Conservation (phyloP, 2,329 filamentous ascomycete species). For the Pseudocercospora fijiensis region DNA sequence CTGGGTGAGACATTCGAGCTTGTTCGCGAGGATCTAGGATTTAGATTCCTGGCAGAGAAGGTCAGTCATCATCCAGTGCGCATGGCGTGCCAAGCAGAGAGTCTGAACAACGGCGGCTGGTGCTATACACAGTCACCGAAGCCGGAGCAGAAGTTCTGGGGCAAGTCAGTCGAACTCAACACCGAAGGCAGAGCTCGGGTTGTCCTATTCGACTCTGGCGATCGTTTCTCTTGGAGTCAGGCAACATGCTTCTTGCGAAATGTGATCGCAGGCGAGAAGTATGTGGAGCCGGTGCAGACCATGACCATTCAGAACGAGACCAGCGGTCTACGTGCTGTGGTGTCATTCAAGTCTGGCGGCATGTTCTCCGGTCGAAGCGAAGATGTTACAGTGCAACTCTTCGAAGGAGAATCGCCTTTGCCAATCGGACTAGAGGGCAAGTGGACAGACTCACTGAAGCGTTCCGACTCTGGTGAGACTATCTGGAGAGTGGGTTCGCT, state of each 20-base stretch:
- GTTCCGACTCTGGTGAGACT: constrained; percentile 62
- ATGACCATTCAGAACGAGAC: constrained; percentile 85
- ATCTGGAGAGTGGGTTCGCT: constrained; percentile 78
- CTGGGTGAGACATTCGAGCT: constrained; percentile 95
- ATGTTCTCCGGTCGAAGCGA: constrained; percentile 96
- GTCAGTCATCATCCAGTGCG: constrained; percentile 89
- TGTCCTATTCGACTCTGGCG: constrained; percentile 65
- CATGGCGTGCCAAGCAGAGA: constrained; percentile 88
- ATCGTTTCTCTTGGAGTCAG: constrained; percentile 83
- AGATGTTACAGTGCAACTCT: constrained; percentile 76
- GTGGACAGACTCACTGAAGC: constrained; percentile 74
- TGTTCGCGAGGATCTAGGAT: constrained; percentile 80
- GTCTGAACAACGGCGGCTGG: constrained; percentile 63
- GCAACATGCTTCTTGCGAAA: constrained; percentile 92
- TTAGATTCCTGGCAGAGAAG: constrained; percentile 92
- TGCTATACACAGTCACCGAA: constrained; percentile 82
- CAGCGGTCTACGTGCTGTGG: constrained; percentile 76
- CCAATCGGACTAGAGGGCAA: constrained; percentile 72
- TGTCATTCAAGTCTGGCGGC: constrained; percentile 89
- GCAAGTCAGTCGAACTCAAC: constrained; percentile 90
- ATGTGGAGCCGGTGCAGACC: constrained; percentile 88
- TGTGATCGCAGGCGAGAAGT: constrained; percentile 97
- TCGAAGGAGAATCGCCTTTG: constrained; percentile 63
- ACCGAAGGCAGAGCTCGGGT: constrained; percentile 85
- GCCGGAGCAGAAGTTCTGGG: constrained; percentile 97